Conservation (phyloP, 2,329 filamentous ascomycete genomes). For the Exophiala viscosa region DNA sequence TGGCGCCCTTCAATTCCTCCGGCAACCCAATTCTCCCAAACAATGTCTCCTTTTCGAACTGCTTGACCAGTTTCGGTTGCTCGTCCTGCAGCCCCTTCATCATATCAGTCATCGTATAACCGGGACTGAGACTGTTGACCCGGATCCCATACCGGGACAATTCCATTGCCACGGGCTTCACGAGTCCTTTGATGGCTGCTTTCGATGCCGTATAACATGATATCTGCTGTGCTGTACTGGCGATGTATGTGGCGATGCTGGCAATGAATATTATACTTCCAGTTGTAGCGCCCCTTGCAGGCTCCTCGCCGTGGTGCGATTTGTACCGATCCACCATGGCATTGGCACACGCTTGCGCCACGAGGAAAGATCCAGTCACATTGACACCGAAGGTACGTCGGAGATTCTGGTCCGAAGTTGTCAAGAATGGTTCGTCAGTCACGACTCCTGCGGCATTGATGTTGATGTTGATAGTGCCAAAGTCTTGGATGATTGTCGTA, state of each 20-base stretch:
- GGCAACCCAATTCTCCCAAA: conserved; percentile 27
- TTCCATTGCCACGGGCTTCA: conserved; percentile 61
- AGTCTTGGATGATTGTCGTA: conserved; percentile 6
- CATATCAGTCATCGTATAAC: conserved; percentile 32
- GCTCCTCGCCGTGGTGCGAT: conserved; percentile 7
- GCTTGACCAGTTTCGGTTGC: conserved; percentile 24
- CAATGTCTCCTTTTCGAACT: conserved; percentile 28
- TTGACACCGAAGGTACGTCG: conserved; percentile 35
- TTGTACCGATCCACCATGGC: conserved; percentile 26
- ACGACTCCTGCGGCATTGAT: conserved; percentile 32
- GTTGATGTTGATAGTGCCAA: conserved; percentile 15
- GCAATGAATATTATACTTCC: conserved; percentile 35
- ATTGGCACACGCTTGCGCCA: conserved; percentile 31
- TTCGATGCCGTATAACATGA: conserved; percentile 65
- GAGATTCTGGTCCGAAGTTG: conserved; percentile 23
- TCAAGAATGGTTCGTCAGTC: conserved; percentile 29
- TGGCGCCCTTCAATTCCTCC: conserved; percentile 25
- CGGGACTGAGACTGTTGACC: conserved; percentile 33
- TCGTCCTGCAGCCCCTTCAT: conserved; percentile 21
- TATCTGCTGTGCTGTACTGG: conserved; percentile 33
- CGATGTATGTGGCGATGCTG: conserved; percentile 35
- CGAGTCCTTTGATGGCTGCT: conserved; percentile 71
- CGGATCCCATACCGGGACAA: conserved; percentile 30
- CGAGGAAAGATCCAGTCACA: conserved; percentile 29
- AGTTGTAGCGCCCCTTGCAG: conserved; percentile 15